phyloP scores from a whole-genome alignment of 352 stramenopile species.

The Phytophthora constricta region DNA sequence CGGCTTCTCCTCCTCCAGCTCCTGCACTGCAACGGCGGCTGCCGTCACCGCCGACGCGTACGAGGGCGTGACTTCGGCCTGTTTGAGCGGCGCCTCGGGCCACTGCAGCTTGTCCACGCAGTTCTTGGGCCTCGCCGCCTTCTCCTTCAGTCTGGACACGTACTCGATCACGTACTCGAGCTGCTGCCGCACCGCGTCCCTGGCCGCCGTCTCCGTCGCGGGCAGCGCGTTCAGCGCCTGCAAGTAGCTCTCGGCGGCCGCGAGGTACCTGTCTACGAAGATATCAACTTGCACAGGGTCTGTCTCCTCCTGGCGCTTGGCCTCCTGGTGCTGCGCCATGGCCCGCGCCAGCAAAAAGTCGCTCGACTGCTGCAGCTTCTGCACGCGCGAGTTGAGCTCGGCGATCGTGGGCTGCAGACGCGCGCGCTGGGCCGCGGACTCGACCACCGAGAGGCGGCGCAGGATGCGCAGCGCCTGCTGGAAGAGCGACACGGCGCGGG shows the following conservation, averaged over 20 bases:
- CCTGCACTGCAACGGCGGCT: background rate
- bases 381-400: slow-evolving; percentile 58
- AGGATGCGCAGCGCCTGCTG: slow-evolving; percentile 66
- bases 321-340: slow-evolving; percentile 48
- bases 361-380: slow-evolving; percentile 42
- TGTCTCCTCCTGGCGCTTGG: slow-evolving; percentile 32
- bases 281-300: slow-evolving; percentile 1
- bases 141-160: slow-evolving; percentile 65
- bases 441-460: slow-evolving; percentile 70
- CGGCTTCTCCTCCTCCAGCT: slow-evolving; percentile 11
- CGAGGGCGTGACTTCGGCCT: slow-evolving; percentile 18
- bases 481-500: slow-evolving; percentile 53
- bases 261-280: slow-evolving; percentile 60
- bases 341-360: slow-evolving; percentile 40
- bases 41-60: slow-evolving; percentile 16
- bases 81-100: slow-evolving; percentile 47
- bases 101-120: slow-evolving; percentile 41
- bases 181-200: slow-evolving; percentile 59
- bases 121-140: slow-evolving; percentile 1
- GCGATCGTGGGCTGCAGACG: slow-evolving; percentile 60
- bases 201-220: slow-evolving; percentile 32
- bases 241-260: slow-evolving; percentile 71
- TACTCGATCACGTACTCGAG: slow-evolving; percentile 83
- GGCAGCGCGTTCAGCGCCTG: slow-evolving; percentile 59
- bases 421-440: slow-evolving; percentile 73